Conservation (phyloP, 306 rosid species). For the Comarum palustre region DNA sequence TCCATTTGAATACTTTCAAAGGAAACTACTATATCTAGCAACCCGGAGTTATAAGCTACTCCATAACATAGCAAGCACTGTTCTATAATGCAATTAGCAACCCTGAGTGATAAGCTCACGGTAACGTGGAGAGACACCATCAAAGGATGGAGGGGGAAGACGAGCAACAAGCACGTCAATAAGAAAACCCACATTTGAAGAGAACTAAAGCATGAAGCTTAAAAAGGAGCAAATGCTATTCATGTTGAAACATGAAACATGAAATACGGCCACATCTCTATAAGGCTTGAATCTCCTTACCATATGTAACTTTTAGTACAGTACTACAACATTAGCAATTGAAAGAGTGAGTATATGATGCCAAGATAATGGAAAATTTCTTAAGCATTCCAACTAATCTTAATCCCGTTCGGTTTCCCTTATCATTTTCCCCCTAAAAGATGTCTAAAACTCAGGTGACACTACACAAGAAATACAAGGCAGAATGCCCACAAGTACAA, state of each 20-base stretch:
- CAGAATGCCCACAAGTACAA: conserved; percentile 34
- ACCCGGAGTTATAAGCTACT: too few species aligned
- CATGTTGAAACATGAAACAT: background rate
- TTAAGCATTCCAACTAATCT: background rate
- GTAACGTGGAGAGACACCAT: too few species aligned
- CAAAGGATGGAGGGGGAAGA: too few species aligned
- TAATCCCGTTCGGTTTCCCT: background rate
- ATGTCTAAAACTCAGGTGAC: conserved; percentile 25
- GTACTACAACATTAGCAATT: background rate
- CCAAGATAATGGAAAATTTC: conserved; percentile 6
- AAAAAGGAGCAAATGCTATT: background rate
- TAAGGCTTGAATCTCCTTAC: background rate
- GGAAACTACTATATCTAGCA: too few species aligned
- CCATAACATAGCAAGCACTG: too few species aligned
- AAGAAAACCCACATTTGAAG: too few species aligned
- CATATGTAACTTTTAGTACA: background rate
- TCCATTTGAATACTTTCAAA: too few species aligned
- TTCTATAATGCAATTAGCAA: too few species aligned
- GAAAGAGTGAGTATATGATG: background rate
- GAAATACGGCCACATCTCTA: background rate
- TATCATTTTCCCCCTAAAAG: background rate
- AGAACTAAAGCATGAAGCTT: background rate
- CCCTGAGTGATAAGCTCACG: too few species aligned
- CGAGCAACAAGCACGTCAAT: too few species aligned
- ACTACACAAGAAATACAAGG: conserved; percentile 33